Base-by-base conservation (phyloP, 305 asterid genomes). In the Fraxinus albicans region DNA sequence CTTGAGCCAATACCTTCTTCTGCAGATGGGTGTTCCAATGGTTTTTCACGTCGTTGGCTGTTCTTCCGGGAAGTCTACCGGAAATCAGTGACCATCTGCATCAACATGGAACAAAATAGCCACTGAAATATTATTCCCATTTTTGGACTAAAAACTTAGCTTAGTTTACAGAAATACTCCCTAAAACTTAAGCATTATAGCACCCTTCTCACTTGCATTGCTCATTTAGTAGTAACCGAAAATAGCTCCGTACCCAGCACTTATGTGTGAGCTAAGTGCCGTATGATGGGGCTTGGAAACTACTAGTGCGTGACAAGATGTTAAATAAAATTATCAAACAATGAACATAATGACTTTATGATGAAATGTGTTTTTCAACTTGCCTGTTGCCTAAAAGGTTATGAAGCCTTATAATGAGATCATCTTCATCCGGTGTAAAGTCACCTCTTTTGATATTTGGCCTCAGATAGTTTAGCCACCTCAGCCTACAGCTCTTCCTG, bases 21-120 rank as follows among this genome's bases (percentile, higher is more conserved):
- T 67, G 42, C 4, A 82, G 19, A 38, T 85, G 89, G 3, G 85
- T 76, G 77, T 88, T 91, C 93, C 93, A 91, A 58, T 82, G 86
- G 77, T 89, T 89, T 58, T 89, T 91, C 23, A 88, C 83, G 21
- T 86, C 84, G 2, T 88, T 86, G 1, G 84, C 81, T 6, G 88
- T 89, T 74, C 89, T 85, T 40, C 88, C 89, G 0, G 91, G 90
- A 19, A 89, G 73, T 78, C 89, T 83, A 29, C 90, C 91, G 0
- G 90, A 90, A 4, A 89, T 85, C 67, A 89, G 84, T 2, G 90
- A 83, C 91, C 91, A 89, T 79, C 91, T 87, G 83, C 38, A 25
- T 25, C 33, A 13, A 79, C 33, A 17, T 58, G 60, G 0, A 50
- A 50, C 2, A 50, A 50, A 50, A 50, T 15, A 3, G 60, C 60